phyloP scores from a whole-genome alignment of 176 grass and related monocot species.

The Rhynchospora pubera region DNA sequence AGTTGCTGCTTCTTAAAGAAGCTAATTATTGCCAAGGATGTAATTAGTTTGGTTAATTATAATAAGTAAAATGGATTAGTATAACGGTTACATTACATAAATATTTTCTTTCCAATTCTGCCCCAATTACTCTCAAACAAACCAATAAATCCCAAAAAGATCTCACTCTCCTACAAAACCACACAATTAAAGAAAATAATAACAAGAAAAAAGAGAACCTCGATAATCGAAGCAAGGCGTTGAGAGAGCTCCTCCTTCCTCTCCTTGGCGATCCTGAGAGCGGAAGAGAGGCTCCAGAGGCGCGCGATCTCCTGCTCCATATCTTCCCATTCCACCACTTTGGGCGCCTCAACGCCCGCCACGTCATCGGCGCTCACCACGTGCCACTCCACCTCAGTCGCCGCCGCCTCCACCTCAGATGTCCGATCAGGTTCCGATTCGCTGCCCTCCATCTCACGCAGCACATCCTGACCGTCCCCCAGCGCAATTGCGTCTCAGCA shows the following conservation, averaged over 20 bases:
- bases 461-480: conserved; percentile 17
- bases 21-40: background rate
- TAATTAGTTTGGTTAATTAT: background rate
- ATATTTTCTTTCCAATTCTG: background rate
- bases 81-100: background rate
- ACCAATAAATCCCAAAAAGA: background rate
- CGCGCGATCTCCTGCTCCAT: conserved; percentile 88
- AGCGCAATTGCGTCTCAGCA: background rate
- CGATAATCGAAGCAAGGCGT: conserved; percentile 44
- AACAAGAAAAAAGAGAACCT: conserved; percentile 33
- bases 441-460: conserved; percentile 7
- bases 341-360: conserved; percentile 35
- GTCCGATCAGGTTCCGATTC: conserved; percentile 20
- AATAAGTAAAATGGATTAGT: background rate
- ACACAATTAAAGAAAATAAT: background rate
- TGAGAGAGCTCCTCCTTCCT: conserved; percentile 49
- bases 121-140: conserved; percentile 1
- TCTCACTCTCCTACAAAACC: background rate
- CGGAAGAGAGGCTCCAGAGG: conserved; percentile 64
- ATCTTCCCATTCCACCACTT: conserved; percentile 76
- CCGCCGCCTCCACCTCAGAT: conserved; percentile 8
- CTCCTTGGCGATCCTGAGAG: conserved; percentile 35
- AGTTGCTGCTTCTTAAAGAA: background rate
- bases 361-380: conserved; percentile 36
- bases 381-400: conserved; percentile 22